Conservation (phyloP, 2,329 filamentous ascomycete genomes). For the Furcasterigmium sp. region DNA sequence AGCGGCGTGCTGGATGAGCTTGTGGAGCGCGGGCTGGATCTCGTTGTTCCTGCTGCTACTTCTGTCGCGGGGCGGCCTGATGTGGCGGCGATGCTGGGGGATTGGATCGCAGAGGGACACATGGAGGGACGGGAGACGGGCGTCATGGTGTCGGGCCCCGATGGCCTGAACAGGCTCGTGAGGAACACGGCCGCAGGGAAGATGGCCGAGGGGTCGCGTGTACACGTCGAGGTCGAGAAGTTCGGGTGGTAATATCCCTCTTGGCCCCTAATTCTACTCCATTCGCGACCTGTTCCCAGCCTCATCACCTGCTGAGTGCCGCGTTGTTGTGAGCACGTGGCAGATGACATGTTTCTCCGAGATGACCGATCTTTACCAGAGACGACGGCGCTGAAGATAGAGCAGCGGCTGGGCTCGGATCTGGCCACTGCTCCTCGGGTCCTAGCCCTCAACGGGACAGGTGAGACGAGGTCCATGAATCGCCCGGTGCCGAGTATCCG, state of each 20-base stretch:
- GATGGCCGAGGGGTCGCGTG: conserved; percentile 38
- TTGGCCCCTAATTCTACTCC: no score
- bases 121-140: conserved; percentile 29
- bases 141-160: conserved; percentile 57
- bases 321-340: no score
- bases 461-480: not conserved
- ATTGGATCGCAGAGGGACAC: conserved; percentile 22
- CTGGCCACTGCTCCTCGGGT: not conserved
- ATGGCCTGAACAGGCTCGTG: conserved; percentile 55
- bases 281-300: no score
- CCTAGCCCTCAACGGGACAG: not conserved
- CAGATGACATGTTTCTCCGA: no score
- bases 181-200: conserved; percentile 51
- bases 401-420: not conserved
- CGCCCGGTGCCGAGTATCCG: not conserved
- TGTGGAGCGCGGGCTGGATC: conserved; percentile 39
- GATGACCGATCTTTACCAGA: not conserved
- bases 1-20: conserved; percentile 42
- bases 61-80: conserved; percentile 48
- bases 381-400: not conserved
- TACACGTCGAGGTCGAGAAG: conserved; percentile 58
- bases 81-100: conserved; percentile 35
- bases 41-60: conserved; percentile 51
- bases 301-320: no score
- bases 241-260: conserved; percentile 69